Base-by-base conservation (phyloP, 441 rosid species). In the Breynia disticha region DNA sequence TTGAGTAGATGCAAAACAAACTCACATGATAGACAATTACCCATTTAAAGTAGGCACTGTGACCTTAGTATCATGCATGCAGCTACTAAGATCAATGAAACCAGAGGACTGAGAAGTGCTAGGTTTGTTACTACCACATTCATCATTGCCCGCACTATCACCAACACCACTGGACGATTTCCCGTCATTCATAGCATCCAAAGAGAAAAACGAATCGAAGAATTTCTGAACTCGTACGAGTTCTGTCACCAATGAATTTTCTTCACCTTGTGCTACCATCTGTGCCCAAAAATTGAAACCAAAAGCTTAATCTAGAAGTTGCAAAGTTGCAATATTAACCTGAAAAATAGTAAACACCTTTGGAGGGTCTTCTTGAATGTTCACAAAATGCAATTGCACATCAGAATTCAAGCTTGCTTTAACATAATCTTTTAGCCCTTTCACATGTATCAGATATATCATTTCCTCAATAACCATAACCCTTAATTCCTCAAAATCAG, bases 11-110 rank as follows among this genome's bases (percentile, higher is more conserved):
- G 5, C 17, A 10, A 11, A 53, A 24, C 8, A 32, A 47, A 28
- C 17, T 38, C 47, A 39, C 28, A 55, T 47, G 52, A 49, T 47
- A 19, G 59, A 60, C 52, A 57, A 28, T 68, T 82, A 88, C 96
- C 94, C 96, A 61, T 91, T 91, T 57, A 86, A 54, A 41, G 95
- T 91, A 64, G 98, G 98, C 72, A 91, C 71, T 18, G 95, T 86
- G 65, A 86, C 70, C 66, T 81, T 67, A 24, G 84, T 80, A 59
- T 79, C 83, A 48, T 73, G 75, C 77, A 91, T 67, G 74, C 87
- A 86, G 72, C 74, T 66, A 56, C 87, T 88, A 57, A 88, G 82
- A 79, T 91, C 90, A 68, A 88, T 67, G 48, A 63, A 54, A 28
- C 62, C 71, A 53, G 84, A 67, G 50, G 86, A 71, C 42, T 52